Evolutionary conservation across 257 asterid species (phyloP), one percentile per base, ranked within the genome.

Genomic region (Ballota nigra): DNA sequence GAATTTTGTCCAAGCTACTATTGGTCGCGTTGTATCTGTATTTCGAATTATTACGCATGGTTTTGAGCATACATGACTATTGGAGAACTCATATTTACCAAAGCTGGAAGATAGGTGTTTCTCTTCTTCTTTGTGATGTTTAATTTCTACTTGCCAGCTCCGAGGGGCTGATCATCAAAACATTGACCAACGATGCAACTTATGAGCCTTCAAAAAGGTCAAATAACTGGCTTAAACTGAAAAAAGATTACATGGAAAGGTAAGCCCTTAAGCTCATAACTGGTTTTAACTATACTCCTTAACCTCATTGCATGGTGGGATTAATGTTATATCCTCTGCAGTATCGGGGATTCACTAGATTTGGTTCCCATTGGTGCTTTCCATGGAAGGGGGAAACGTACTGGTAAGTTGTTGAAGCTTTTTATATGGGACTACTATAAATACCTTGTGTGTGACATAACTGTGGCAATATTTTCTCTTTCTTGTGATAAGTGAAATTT

Each of bases 311-410:
- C 34, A 59, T 45, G 63, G 26, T 80, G 45, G 45, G 12, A 13
- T 69, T 70, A 13, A 28, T 68, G 56, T 31, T 43, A 65, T 72
- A 34, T 78, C 58, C 63, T 73, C 68, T 83, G 73, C 94, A 95
- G 98, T 72, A 79, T 87, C 74, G 98, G 96, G 2, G 99, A 95
- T 84, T 95, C 98, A 0, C 75, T 95, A 75, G 99, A 95, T 84
- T 83, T 95, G 94, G 98, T 90, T 45, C 99, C 97, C n/a, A 90
- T 92, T 79, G 99, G 91, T 59, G 98, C 96, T 77, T 95, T 90
- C 74, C 97, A 95, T 77, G 98, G 98, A 69, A 81, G 85, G 75
- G 99, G 99, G 33, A 95, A 95, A 78, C 97, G 96, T 56, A 84
- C 96, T 66, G 98, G 99, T 92, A 79, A 80, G 74, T 61, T 59